Conservation (phyloP, 106 monocot genomes). For the Allium sativum region DNA sequence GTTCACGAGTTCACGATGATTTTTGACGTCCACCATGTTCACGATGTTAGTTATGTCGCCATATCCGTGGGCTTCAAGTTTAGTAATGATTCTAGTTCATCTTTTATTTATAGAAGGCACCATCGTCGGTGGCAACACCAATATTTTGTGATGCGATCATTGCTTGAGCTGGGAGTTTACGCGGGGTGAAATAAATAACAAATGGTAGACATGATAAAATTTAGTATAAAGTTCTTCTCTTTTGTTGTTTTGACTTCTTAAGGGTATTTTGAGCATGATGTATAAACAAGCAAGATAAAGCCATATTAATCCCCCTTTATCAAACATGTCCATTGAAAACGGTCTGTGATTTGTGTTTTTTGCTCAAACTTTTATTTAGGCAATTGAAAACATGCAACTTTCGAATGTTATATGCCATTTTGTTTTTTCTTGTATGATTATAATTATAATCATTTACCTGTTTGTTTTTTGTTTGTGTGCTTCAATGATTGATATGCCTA, state of each 20-base stretch:
- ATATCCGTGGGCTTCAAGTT: conserved; percentile 81
- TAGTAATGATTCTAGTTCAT: conserved; percentile 86
- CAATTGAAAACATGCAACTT: too few species aligned
- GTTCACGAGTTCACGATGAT: conserved; percentile 59
- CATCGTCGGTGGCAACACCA: conserved; percentile 73
- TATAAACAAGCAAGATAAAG: conserved; percentile 12
- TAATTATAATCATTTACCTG: too few species aligned
- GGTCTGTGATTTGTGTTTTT: too few species aligned
- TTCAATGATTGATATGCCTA: neutral
- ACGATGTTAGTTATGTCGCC: conserved; percentile 85
- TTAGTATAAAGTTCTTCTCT: neutral
- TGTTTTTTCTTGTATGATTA: too few species aligned
- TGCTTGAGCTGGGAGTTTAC: neutral
- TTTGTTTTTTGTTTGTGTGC: too few species aligned
- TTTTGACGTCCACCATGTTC: conserved; percentile 86
- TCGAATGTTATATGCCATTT: too few species aligned
- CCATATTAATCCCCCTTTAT: neutral
- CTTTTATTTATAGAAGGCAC: conserved; percentile 87
- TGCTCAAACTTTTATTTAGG: too few species aligned
- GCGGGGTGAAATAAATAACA: too few species aligned
- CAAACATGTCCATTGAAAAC: too few species aligned
- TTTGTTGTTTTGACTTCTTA: neutral
- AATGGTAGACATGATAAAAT: neutral
- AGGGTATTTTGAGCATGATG: conserved; percentile 4
- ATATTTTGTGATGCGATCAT: conserved; percentile 72